phyloP scores from a whole-genome alignment of 345 rosid species.

The Gossypium anomalum region DNA sequence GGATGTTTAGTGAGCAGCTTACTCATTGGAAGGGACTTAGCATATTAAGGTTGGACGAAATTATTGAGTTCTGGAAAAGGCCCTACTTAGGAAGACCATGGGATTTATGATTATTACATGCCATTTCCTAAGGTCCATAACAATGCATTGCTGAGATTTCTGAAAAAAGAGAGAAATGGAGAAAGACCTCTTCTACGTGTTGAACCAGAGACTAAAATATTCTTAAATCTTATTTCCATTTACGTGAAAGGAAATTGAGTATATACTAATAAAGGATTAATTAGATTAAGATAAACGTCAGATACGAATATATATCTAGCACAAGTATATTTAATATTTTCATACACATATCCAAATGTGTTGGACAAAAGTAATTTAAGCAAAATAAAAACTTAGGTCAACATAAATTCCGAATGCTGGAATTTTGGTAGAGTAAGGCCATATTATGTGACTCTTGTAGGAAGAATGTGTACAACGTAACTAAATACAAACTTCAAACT shows the following conservation, averaged over 20 bases:
- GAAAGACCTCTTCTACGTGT: neutral
- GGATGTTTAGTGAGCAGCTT: neutral
- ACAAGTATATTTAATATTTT: too few species aligned
- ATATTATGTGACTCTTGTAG: neutral
- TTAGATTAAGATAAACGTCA: too few species aligned
- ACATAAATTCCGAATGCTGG: neutral
- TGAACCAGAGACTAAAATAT: neutral
- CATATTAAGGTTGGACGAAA: neutral
- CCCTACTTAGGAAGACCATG: neutral
- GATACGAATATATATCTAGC: too few species aligned
- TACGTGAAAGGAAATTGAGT: neutral
- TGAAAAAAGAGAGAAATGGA: neutral
- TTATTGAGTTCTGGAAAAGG: neutral
- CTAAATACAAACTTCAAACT: neutral
- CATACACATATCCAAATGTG: too few species aligned
- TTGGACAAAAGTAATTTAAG: too few species aligned
- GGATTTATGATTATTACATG: slow-evolving; percentile 10
- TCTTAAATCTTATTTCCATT: neutral
- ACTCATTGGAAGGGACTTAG: slow-evolving; percentile 1
- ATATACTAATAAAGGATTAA: neutral
- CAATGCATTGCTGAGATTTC: neutral
- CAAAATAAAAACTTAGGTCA: too few species aligned
- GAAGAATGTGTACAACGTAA: neutral
- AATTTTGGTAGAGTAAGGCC: neutral
- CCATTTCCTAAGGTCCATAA: neutral